A percentile compares a stretch with the other conserved stretches of the same genome.
These are phyloP conservation scores for Alternaria triticina DNA, from an alignment of 2,329 filamentous ascomycete genomes.

Conservation along the genomic window DNA sequence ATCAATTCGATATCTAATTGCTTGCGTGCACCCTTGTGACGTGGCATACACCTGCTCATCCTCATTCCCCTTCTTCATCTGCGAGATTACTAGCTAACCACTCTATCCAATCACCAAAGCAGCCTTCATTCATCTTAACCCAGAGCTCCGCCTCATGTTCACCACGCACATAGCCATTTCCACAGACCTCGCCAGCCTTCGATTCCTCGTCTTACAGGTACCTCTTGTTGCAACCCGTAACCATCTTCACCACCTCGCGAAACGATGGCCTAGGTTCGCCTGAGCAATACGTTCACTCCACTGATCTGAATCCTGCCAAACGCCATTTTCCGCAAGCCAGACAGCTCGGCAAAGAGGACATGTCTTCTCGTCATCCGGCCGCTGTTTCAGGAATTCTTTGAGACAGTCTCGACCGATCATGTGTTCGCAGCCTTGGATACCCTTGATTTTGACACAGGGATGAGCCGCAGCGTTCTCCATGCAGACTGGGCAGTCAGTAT, in stretches of 20 bases:
- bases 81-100: background rate
- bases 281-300: background rate
- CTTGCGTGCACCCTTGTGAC: no score
- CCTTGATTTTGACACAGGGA: background rate
- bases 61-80: background rate
- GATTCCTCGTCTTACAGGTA: background rate
- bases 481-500: constrained; percentile 1
- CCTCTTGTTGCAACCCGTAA: rapidly evolving
- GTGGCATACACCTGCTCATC: background rate
- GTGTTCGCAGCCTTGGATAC: background rate
- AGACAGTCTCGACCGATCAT: background rate
- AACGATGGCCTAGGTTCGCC: background rate
- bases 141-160: background rate
- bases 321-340: background rate
- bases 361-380: background rate
- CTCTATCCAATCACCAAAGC: background rate
- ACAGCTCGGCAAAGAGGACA: constrained; percentile 1
- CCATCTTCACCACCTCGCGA: background rate
- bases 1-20: no score
- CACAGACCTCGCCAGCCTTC: background rate
- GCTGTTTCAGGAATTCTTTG: background rate
- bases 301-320: background rate
- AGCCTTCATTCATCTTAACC: background rate
- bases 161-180: rapidly evolving
- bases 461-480: background rate